Conservation (phyloP, 1,284 basidiomycete species). For the Ceratobasidium sp. region DNA sequence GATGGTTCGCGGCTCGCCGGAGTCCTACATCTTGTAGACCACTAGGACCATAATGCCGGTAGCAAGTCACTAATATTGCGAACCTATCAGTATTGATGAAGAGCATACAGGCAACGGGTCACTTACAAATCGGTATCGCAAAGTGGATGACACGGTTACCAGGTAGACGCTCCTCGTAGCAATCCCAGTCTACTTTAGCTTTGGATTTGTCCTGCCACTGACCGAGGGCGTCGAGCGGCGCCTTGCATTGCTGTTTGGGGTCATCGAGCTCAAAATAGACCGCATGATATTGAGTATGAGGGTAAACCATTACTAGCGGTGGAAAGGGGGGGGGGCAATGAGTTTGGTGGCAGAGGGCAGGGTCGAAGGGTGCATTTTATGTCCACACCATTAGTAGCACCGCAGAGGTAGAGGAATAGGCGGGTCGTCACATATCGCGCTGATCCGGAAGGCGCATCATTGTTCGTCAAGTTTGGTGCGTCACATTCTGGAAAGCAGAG, state of each 20-base stretch:
- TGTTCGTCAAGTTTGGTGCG: too few relatives aligned
- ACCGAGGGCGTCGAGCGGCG: constrained; percentile 9
- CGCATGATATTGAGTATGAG: not conserved
- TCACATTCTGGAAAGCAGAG: too few relatives aligned
- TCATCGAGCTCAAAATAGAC: not conserved
- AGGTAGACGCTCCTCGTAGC: not conserved
- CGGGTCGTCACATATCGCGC: too few relatives aligned
- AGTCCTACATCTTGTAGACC: not conserved
- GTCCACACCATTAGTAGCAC: not conserved
- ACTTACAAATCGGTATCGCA: constrained; percentile 7
- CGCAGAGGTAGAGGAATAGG: not conserved
- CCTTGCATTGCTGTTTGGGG: not conserved
- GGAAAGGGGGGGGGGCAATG: not conserved
- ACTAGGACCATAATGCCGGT: not conserved
- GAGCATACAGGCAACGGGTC: not conserved
- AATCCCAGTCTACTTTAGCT: constrained; percentile 19
- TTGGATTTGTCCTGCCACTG: constrained; percentile 5
- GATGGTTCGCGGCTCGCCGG: not conserved
- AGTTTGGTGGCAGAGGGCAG: not conserved
- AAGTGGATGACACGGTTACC: constrained; percentile 5
- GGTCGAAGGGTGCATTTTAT: not conserved
- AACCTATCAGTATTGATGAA: not conserved
- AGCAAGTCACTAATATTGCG: constrained; percentile 6
- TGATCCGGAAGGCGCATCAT: too few relatives aligned
- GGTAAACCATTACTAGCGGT: not conserved